Conservation (phyloP, 2,329 filamentous ascomycete genomes). For the Neoascochyta sp. region DNA sequence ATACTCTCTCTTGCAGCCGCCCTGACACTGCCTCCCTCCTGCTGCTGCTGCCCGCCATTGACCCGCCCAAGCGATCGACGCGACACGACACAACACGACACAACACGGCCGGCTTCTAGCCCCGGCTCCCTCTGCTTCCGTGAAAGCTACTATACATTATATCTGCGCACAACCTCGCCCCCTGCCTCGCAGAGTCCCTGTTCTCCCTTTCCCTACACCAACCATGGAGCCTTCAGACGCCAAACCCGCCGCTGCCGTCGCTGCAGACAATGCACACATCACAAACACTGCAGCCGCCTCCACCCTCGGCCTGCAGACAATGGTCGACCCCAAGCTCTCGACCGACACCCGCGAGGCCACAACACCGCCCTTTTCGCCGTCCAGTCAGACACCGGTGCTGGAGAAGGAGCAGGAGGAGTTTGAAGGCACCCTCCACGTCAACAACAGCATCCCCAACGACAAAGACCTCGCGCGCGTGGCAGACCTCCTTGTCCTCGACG, state of each 20-base stretch:
- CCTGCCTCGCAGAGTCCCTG: too few species aligned
- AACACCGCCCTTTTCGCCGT: conserved; percentile 32
- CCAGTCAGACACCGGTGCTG: conserved; percentile 30
- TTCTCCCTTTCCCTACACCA: too few species aligned
- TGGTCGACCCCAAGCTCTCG: conserved; percentile 14
- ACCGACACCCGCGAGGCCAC: conserved; percentile 13
- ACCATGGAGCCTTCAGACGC: conserved; percentile 17
- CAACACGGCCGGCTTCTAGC: conserved; percentile 19
- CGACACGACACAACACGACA: too few species aligned
- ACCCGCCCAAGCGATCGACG: too few species aligned
- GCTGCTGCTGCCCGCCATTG: too few species aligned
- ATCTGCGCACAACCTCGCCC: too few species aligned
- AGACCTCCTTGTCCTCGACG: conserved; percentile 36
- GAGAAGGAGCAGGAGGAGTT: conserved; percentile 33
- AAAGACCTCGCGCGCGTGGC: conserved; percentile 28
- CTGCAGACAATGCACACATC: too few species aligned
- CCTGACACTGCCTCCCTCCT: too few species aligned
- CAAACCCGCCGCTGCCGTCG: conserved; percentile 11
- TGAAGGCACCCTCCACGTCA: conserved; percentile 35
- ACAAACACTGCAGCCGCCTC: too few species aligned
- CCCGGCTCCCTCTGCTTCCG: conserved; percentile 18
- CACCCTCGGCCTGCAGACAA: too few species aligned
- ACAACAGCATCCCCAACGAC: conserved; percentile 34
- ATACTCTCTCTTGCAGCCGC: too few species aligned
- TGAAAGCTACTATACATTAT: conserved; percentile 5